Evolutionary conservation across 2,329 filamentous ascomycete genomes (phyloP).

Genomic region (Ambrosiella cleistominuta): DNA sequence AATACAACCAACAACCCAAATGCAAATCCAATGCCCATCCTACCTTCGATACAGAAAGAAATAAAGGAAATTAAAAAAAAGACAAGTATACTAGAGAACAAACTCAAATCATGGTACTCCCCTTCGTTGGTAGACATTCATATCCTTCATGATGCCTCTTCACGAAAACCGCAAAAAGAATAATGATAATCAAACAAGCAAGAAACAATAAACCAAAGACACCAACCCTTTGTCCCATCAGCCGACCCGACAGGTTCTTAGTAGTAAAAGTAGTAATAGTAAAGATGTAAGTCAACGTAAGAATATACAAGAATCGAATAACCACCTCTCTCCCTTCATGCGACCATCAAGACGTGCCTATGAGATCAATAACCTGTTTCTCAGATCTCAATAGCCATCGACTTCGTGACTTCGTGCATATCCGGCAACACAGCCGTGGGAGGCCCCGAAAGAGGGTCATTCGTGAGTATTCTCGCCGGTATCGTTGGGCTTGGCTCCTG

Average conservation of each 20-base stretch:
- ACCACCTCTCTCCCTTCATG: neutral
- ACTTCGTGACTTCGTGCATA: conserved; percentile 4
- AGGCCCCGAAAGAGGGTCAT: neutral
- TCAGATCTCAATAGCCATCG: conserved; percentile 8
- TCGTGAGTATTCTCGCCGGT: neutral
- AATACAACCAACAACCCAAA: neutral
- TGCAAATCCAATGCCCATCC: neutral
- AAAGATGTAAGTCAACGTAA: neutral
- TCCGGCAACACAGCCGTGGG: neutral
- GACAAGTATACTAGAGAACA: conserved; percentile 3
- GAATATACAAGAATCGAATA: conserved; percentile 2
- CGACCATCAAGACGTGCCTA: neutral
- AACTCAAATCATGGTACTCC: neutral
- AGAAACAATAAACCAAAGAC: neutral
- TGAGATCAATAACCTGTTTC: neutral
- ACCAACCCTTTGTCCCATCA: neutral
- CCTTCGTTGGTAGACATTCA: neutral
- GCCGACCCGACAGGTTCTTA: neutral
- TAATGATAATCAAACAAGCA: neutral
- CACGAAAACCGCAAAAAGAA: neutral
- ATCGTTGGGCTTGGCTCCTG: conserved; percentile 9
- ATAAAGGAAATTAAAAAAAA: conserved; percentile 5
- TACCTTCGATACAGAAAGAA: neutral
- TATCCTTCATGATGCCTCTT: no score
- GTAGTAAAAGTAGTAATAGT: neutral